Evolutionary conservation across 176 grass and related monocot species (phyloP).

Genomic region (Aegilops longissima): DNA sequence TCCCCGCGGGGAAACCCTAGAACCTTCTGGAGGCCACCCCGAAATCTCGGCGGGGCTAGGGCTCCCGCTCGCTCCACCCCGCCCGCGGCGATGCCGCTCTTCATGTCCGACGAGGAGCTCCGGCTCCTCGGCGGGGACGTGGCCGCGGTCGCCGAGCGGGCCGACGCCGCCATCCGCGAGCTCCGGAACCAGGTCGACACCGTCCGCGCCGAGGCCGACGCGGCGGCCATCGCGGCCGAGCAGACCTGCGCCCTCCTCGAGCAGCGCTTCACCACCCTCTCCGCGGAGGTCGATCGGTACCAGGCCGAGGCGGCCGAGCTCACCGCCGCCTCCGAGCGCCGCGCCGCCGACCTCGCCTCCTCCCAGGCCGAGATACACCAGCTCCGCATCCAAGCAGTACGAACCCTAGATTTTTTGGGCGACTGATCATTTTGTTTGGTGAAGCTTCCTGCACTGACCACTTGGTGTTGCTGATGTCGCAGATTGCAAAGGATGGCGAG

Average conservation of each 20-base stretch:
- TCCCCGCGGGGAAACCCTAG: slow-evolving; percentile 61
- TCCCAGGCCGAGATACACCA: slow-evolving; percentile 83
- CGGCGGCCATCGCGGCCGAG: slow-evolving; percentile 76
- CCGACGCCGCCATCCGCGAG: slow-evolving; percentile 77
- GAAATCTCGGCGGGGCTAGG: neutral
- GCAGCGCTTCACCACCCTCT: slow-evolving; percentile 77
- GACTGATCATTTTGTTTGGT: neutral
- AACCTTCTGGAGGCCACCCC: slow-evolving; percentile 20
- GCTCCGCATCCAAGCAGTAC: slow-evolving; percentile 83
- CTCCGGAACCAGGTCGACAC: slow-evolving; percentile 84
- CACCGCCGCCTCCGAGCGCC: slow-evolving; percentile 53
- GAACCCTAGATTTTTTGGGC: slow-evolving; percentile 10
- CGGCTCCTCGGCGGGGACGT: slow-evolving; percentile 67
- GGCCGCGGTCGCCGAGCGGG: slow-evolving; percentile 75
- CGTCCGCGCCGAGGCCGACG: slow-evolving; percentile 74
- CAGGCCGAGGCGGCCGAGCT: slow-evolving; percentile 70
- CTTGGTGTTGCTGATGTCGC: neutral
- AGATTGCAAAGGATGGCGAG: slow-evolving; percentile 91
- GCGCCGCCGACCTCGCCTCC: slow-evolving; percentile 56
- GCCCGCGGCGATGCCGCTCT: slow-evolving; percentile 68
- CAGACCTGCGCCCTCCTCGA: slow-evolving; percentile 91
- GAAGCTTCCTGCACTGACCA: slow-evolving; percentile 19
- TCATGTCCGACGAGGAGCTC: slow-evolving; percentile 95
- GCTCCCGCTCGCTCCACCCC: neutral
- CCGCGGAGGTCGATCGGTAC: slow-evolving; percentile 59